These are phyloP conservation scores for Cardamine chenopodiifolia DNA, from an alignment of 345 rosid genomes.

Conservation along the genomic window DNA sequence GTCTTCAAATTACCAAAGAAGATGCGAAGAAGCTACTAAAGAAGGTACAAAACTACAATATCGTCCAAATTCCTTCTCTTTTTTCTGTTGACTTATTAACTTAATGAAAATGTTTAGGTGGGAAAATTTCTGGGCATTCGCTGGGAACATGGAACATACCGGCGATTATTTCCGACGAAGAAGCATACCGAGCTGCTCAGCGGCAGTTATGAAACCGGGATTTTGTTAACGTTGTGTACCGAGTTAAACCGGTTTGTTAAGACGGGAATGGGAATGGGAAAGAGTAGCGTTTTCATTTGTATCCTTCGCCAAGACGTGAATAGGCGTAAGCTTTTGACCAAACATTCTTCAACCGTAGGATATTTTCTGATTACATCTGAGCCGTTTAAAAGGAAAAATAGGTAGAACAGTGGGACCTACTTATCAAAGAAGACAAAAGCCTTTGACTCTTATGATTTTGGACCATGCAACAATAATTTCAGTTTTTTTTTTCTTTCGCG, in stretches of 20 bases:
- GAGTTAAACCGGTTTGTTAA: conserved; percentile 22
- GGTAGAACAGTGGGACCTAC: conserved; percentile 13
- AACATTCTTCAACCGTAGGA: conserved; percentile 19
- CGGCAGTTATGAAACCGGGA: conserved; percentile 1
- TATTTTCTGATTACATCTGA: conserved; percentile 24
- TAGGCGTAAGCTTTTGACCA: conserved; percentile 5
- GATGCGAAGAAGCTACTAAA: conserved; percentile 86
- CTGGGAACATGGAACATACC: conserved; percentile 88
- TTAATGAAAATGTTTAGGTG: conserved; percentile 50
- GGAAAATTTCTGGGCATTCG: conserved; percentile 57
- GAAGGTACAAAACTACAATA: conserved; percentile 59
- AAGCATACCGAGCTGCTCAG: conserved; percentile 49
- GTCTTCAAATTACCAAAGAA: conserved; percentile 59
- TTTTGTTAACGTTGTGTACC: conserved; percentile 7
- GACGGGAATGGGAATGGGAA: neutral
- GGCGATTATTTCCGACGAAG: conserved; percentile 63
- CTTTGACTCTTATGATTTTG: conserved; percentile 30
- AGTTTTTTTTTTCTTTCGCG: neutral
- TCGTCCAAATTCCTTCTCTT: neutral
- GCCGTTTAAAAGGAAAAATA: neutral
- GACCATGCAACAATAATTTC: conserved; percentile 18
- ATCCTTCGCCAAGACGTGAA: neutral
- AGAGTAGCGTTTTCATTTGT: neutral
- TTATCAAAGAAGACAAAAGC: conserved; percentile 32
- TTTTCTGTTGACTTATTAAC: neutral